These are phyloP conservation scores for Blastocrithidia nonstop DNA, from an alignment of 208 protist species.

Conservation along the genomic window DNA sequence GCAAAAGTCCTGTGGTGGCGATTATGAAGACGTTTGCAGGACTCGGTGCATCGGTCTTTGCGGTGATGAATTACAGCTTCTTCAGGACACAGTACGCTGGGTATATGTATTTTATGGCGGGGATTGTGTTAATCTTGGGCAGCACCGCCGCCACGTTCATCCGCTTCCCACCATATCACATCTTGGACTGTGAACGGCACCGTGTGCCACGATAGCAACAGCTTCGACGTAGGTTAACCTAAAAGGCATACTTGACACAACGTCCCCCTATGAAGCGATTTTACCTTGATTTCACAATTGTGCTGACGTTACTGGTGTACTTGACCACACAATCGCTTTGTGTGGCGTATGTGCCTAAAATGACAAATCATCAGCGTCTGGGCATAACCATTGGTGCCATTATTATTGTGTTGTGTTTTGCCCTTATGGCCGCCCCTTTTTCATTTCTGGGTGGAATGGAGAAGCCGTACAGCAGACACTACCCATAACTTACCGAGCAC, in stretches of 20 bases:
- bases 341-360: constrained; percentile 18
- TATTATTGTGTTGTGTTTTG: constrained; percentile 15
- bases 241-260: constrained; percentile 41
- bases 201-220: constrained; percentile 9
- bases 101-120: constrained; percentile 42
- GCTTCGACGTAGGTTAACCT: constrained; percentile 27
- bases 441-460: constrained; percentile 32
- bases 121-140: constrained; percentile 12
- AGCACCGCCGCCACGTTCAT: constrained; percentile 13
- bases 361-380: constrained; percentile 9
- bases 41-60: constrained; percentile 23
- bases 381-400: constrained; percentile 19
- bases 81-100: constrained; percentile 17
- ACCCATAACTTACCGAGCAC: constrained; percentile 5
- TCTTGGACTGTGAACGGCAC: constrained; percentile 13
- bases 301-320: constrained; percentile 21
- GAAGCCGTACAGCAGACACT: constrained; percentile 14
- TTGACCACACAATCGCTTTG: constrained; percentile 29
- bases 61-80: constrained; percentile 28
- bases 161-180: constrained; percentile 29
- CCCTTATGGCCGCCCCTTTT: constrained; percentile 12
- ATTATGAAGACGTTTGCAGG: constrained; percentile 39
- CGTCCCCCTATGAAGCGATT: constrained; percentile 25
- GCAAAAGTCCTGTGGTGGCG: constrained; percentile 22
- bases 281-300: constrained; percentile 17